phyloP scores from a whole-genome alignment of 2,329 filamentous ascomycete genomes.

The Xylariaceae sp. region DNA sequence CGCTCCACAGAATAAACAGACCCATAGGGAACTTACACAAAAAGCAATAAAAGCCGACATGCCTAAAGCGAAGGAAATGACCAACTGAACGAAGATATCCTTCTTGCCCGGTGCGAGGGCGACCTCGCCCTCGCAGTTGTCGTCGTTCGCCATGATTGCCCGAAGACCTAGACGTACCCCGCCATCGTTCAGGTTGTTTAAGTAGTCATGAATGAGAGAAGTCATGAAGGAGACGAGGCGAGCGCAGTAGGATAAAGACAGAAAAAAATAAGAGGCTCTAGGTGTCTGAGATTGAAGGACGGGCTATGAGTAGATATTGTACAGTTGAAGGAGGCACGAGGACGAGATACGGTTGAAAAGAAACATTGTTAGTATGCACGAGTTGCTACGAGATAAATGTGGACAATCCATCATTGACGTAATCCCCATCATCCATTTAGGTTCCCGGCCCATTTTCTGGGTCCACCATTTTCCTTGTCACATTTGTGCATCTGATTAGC shows the following conservation, averaged over 20 bases:
- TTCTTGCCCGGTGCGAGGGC: slow-evolving; percentile 36
- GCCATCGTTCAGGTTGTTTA: not conserved
- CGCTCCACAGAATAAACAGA: not conserved
- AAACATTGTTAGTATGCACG: not conserved
- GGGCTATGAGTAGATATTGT: not conserved
- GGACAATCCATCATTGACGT: not conserved
- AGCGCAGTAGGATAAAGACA: not conserved
- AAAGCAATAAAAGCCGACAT: slow-evolving; percentile 68
- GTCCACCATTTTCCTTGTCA: too few relatives aligned
- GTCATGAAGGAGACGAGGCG: not conserved
- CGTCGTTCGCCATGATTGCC: slow-evolving; percentile 15
- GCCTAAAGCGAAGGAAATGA: slow-evolving; percentile 66
- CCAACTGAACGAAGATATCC: slow-evolving; percentile 59
- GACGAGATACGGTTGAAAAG: not conserved
- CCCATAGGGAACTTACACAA: slow-evolving; percentile 50
- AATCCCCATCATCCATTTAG: not conserved
- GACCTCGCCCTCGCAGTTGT: slow-evolving; percentile 22
- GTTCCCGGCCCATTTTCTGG: not conserved
- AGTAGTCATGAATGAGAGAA: slow-evolving; percentile 3
- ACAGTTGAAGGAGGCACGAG: not conserved
- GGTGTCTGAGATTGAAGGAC: not conserved
- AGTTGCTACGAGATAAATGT: not conserved
- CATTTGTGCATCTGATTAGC: too few relatives aligned
- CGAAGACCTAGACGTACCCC: slow-evolving; percentile 4
- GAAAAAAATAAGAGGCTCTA: not conserved